A percentile compares a stretch with the other conserved stretches of the same genome.
These are phyloP conservation scores for Cubamyces lactineus DNA, from an alignment of 768 basidiomycete species.

Conservation along the genomic window DNA sequence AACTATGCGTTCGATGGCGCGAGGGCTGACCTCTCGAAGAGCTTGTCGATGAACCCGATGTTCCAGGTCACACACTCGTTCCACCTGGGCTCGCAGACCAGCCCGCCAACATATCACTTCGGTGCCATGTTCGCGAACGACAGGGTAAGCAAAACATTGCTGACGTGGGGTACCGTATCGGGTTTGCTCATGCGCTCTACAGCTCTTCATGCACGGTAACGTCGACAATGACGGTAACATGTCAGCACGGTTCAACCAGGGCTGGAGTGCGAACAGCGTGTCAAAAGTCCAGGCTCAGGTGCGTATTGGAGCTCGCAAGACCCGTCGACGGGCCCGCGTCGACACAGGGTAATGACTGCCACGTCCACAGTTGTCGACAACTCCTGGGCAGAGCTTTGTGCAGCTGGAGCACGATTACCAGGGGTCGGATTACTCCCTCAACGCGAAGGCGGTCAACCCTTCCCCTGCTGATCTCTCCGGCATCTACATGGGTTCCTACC, in stretches of 20 bases:
- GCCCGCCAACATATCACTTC: conserved; percentile 90
- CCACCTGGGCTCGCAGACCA: conserved; percentile 83
- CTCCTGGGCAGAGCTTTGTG: conserved; percentile 85
- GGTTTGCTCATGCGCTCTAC: conserved; percentile 34
- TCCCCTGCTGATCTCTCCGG: conserved; percentile 86
- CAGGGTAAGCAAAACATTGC: conserved; percentile 50
- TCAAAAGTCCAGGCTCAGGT: conserved; percentile 92
- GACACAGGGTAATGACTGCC: conserved; percentile 21
- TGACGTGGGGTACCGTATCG: neutral
- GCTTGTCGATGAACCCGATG: conserved; percentile 88
- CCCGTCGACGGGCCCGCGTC: neutral
- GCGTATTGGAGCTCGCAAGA: conserved; percentile 32
- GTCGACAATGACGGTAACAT: conserved; percentile 94
- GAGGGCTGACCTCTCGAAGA: conserved; percentile 93
- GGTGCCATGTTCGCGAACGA: conserved; percentile 89
- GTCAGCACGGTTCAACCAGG: conserved; percentile 86
- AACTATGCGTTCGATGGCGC: conserved; percentile 99
- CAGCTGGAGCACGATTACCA: conserved; percentile 94
- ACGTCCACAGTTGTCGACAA: conserved; percentile 65
- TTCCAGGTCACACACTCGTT: conserved; percentile 99
- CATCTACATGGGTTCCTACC: conserved; percentile 88
- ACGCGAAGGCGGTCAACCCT: conserved; percentile 89
- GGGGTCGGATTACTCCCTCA: conserved; percentile 84
- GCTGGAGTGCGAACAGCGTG: conserved; percentile 76
- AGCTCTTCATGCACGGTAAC: conserved; percentile 93